Percentiles rank a stretch among this genome's conserved stretches.
Conservation (phyloP, 805 yeast genomes). For the Komagataella pseudopastoris region DNA sequence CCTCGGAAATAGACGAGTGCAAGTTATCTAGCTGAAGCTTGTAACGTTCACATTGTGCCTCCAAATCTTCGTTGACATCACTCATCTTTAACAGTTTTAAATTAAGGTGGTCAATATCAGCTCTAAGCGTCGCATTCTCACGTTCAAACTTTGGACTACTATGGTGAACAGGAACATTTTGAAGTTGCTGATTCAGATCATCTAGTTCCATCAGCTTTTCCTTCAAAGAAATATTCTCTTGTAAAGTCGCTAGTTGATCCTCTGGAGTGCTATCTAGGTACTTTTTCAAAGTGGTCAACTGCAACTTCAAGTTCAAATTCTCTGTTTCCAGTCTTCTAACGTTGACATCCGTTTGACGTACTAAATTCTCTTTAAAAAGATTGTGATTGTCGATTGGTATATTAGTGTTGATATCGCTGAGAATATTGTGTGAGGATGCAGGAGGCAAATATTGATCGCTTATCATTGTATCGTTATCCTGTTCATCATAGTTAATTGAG, state of each 20-base stretch:
- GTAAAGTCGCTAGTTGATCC: background rate
- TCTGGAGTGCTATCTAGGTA: background rate
- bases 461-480: background rate
- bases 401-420: background rate
- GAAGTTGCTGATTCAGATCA: background rate
- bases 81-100: constrained; percentile 43
- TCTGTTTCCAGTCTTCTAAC: background rate
- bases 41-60: background rate
- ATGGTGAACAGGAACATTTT: background rate
- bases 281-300: background rate
- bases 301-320: background rate
- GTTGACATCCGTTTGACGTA: background rate
- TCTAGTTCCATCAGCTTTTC: background rate
- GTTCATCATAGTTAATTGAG: background rate
- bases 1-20: background rate
- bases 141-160: background rate
- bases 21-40: background rate
- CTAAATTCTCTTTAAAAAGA: background rate
- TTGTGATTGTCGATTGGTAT: background rate
- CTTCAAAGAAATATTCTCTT: background rate
- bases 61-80: constrained; percentile 27
- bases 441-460: background rate
- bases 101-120: constrained; percentile 21
- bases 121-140: background rate
- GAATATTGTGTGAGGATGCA: background rate